A percentile compares a stretch with the other conserved stretches of the same genome.
These are phyloP conservation scores for Cruciata laevipes DNA, from an alignment of 257 asterid genomes.

Conservation along the genomic window DNA sequence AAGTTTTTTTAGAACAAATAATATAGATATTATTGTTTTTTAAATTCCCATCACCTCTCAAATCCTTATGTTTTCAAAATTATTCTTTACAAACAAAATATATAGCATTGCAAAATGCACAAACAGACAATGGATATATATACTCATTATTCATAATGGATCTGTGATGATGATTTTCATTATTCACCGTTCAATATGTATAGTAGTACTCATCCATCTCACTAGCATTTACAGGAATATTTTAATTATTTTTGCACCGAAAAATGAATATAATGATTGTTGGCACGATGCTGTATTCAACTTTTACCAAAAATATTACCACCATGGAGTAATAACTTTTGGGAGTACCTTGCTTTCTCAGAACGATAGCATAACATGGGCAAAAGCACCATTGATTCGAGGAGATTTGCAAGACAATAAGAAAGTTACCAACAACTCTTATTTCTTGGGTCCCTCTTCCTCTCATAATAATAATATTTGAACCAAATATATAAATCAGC, in stretches of 20 bases:
- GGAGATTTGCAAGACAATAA: not conserved
- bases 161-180: not conserved
- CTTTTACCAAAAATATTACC: conserved; percentile 13
- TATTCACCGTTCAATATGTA: not conserved
- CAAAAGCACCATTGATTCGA: not conserved
- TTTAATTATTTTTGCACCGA: conserved; percentile 1
- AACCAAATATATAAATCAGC: too few relatives aligned
- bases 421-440: conserved; percentile 24
- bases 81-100: too few relatives aligned
- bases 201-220: not conserved
- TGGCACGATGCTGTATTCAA: conserved; percentile 5
- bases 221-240: not conserved
- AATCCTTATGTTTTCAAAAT: too few relatives aligned
- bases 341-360: conserved; percentile 28
- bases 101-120: too few relatives aligned
- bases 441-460: conserved; percentile 25
- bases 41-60: too few relatives aligned
- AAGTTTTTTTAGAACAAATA: too few relatives aligned
- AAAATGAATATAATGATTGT: conserved; percentile 18
- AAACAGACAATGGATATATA: too few relatives aligned
- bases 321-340: not conserved
- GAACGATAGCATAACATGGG: conserved; percentile 33
- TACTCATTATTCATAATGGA: too few relatives aligned
- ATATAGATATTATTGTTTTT: too few relatives aligned
- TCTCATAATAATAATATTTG: too few relatives aligned